A percentile compares a stretch with the other conserved stretches of the same genome.
phyloP scores from a whole-genome alignment of 345 rosid species.

The Gossypium mustelinum region DNA sequence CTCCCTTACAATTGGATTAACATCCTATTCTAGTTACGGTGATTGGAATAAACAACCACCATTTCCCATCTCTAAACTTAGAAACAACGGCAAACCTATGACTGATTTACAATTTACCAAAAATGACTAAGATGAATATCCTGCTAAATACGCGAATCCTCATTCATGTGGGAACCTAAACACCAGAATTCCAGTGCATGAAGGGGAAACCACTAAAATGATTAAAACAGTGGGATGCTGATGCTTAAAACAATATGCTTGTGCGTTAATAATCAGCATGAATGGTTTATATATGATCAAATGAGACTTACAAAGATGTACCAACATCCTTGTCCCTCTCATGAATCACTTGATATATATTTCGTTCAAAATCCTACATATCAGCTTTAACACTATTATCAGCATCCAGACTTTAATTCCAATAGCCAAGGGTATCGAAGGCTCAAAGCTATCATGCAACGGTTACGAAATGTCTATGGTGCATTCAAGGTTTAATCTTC shows the following conservation, averaged over 20 bases:
- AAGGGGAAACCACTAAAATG: neutral
- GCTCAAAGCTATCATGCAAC: conserved; percentile 6
- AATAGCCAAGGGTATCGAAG: neutral
- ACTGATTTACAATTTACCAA: neutral
- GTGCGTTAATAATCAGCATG: too few species aligned
- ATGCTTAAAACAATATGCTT: too few species aligned
- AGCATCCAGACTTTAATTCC: neutral
- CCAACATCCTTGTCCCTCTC: neutral
- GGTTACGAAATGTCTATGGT: neutral
- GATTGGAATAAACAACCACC: neutral
- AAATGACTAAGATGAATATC: neutral
- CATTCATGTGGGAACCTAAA: neutral
- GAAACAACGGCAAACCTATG: neutral
- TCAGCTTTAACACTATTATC: neutral
- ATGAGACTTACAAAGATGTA: neutral
- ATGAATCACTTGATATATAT: neutral
- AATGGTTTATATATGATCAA: too few species aligned
- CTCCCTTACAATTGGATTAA: neutral
- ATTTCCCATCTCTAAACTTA: neutral
- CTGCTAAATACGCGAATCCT: neutral
- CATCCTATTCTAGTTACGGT: neutral
- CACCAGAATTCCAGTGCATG: neutral
- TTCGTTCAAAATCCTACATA: neutral
- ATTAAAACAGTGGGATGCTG: neutral
- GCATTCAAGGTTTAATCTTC: neutral